phyloP scores from a whole-genome alignment of 1,139 yeast species.

The Pichia sp. region DNA sequence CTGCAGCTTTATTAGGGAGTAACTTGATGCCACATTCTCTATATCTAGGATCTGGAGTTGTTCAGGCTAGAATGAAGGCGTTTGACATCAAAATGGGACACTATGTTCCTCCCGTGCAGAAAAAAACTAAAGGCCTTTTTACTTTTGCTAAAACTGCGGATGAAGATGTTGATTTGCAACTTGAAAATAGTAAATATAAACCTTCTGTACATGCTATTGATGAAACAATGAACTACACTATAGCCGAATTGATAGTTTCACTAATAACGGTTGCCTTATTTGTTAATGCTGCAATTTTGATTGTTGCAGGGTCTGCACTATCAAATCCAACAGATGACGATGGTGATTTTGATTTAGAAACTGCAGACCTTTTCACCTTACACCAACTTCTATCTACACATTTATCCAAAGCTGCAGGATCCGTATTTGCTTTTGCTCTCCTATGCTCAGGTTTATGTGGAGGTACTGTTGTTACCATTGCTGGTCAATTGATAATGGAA shows the following conservation, averaged over 20 bases:
- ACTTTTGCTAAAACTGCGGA: constrained; percentile 14
- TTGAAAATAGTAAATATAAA: constrained; percentile 32
- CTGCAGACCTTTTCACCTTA: constrained; percentile 81
- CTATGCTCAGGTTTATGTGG: constrained; percentile 97
- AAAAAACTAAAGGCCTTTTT: constrained; percentile 12
- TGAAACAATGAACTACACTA: constrained; percentile 63
- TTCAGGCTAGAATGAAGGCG: constrained; percentile 80
- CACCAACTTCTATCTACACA: constrained; percentile 65
- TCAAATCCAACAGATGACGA: constrained; percentile 64
- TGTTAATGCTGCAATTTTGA: constrained; percentile 76
- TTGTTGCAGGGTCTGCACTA: constrained; percentile 79
- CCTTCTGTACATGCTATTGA: constrained; percentile 70
- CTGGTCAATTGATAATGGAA: constrained; percentile 95
- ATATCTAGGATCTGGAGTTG: constrained; percentile 87
- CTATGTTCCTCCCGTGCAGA: constrained; percentile 30
- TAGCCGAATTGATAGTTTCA: constrained; percentile 69
- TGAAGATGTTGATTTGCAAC: constrained; percentile 3
- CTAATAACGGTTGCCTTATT: constrained; percentile 75
- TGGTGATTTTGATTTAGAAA: constrained; percentile 31
- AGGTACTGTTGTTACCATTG: constrained; percentile 94
- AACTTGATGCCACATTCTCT: constrained; percentile 97
- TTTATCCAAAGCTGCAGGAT: constrained; percentile 86
- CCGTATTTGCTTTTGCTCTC: constrained; percentile 85
- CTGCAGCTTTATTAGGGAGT: constrained; percentile 91
- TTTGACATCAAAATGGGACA: constrained; percentile 65